phyloP scores from a whole-genome alignment of 176 grass and related monocot genomes.

The Saccharum officinarum region DNA sequence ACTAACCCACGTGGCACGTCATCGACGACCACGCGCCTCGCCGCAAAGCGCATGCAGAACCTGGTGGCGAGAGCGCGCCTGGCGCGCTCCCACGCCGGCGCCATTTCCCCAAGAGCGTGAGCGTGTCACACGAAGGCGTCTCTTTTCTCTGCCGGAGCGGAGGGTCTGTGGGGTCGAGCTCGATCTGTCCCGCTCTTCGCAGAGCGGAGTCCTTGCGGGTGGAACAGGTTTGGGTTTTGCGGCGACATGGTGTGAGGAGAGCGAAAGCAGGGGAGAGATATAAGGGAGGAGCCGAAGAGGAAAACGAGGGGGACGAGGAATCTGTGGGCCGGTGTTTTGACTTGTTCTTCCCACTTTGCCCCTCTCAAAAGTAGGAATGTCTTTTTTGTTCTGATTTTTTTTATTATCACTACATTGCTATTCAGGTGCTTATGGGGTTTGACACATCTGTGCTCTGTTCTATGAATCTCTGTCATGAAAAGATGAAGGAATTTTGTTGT shows the following conservation, averaged over 20 bases:
- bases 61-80: conserved; percentile 41
- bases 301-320: conserved; percentile 14
- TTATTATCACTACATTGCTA: too few relatives aligned
- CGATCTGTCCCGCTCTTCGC: neutral
- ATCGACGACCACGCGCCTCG: neutral
- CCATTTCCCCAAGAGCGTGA: conserved; percentile 23
- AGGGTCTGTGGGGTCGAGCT: neutral
- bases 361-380: neutral
- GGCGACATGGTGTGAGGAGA: conserved; percentile 31
- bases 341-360: conserved; percentile 36
- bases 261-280: conserved; percentile 43
- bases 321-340: conserved; percentile 17
- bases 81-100: conserved; percentile 48
- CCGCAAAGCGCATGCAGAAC: conserved; percentile 35
- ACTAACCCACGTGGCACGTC: neutral
- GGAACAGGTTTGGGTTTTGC: conserved; percentile 24
- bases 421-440: neutral
- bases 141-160: neutral
- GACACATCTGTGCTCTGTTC: neutral
- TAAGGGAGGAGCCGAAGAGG: neutral
- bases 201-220: neutral
- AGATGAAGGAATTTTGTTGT: neutral
- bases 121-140: neutral
- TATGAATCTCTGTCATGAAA: neutral
- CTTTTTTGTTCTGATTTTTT: neutral